Base-by-base conservation (phyloP, 352 stramenopile genomes). In the Phytophthora podocarpi region DNA sequence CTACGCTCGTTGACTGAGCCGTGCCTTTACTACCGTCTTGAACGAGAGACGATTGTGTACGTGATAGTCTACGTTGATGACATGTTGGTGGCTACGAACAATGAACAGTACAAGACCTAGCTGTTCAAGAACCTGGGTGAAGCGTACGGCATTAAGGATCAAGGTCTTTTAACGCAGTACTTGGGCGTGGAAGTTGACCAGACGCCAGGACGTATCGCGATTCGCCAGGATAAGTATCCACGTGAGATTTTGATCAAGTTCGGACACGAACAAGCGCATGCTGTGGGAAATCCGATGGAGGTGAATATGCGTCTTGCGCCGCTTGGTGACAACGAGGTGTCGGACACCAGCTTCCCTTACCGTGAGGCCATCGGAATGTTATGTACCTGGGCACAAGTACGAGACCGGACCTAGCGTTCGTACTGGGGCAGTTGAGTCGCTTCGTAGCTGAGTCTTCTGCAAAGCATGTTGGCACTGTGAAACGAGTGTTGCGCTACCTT, bases 321-420 rank as follows among this genome's bases (percentile, higher is more conserved):
- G 8, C 20, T 51, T 9, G 24, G 15, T 4, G 20, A 31, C 2
- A 16, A 46, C 15, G 21, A 51, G 21, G 13, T 18, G 0, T 58
- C 23, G 1, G 39, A 52, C 23, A 46, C 21, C 2, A 43, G 40
- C 10, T 51, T 39, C 40, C 40, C 10, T 24, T 76, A 69, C 36
- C 37, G 58, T 13, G 49, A 56, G 10, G 18, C 54, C 1, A 28
- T 74, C 4, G 64, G 56, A 9, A 61, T 50, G 41, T 35, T 70
- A 72, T 78, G 70, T 75, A 73, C 27, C 35, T 75, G 16, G 57
- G 51, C 0, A 73, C 71, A 7, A 57, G 45, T n/a, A 76, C 47
- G 9, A 56, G 48, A 5, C 40, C 60, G 5, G 70, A 74, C 21
- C 21, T 72, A 0, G 59, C 64, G 4, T 78, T 58, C 48, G 52